A percentile compares a stretch with the other conserved stretches of the same genome.
These are phyloP conservation scores for Myriosclerotinia curreyana DNA, from an alignment of 2,329 filamentous ascomycete species.

Conservation along the genomic window DNA sequence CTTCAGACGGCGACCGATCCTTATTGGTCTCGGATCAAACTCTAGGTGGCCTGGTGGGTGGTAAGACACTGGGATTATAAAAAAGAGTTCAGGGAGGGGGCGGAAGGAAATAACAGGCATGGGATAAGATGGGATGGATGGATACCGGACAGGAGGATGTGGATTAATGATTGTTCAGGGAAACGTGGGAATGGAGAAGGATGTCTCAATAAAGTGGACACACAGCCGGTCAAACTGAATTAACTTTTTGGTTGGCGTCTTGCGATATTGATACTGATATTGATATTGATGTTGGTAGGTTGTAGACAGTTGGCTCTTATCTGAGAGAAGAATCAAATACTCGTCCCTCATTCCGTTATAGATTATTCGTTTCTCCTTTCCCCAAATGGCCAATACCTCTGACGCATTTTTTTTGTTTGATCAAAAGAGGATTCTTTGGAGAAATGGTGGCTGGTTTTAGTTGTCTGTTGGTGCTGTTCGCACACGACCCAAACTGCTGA, in stretches of 20 bases:
- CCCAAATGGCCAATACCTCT: background rate
- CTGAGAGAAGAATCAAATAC: background rate
- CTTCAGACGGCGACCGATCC: constrained; percentile 20
- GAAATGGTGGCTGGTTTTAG: constrained; percentile 18
- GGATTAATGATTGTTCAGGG: constrained; percentile 13
- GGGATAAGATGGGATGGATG: constrained; percentile 2
- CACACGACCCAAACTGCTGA: constrained; percentile 19
- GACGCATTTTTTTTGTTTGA: background rate
- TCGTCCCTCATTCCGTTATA: background rate
- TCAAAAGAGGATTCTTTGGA: constrained; percentile 4
- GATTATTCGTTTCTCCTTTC: background rate
- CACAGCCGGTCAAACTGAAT: background rate
- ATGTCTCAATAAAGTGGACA: constrained; percentile 2
- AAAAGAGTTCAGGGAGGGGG: constrained; percentile 2
- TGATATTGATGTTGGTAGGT: background rate
- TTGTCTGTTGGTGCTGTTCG: constrained; percentile 9
- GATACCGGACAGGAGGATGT: constrained; percentile 14
- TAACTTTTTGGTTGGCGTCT: background rate
- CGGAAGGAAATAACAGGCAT: constrained; percentile 5
- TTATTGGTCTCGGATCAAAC: constrained; percentile 12
- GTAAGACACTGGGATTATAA: constrained; percentile 9
- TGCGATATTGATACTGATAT: background rate
- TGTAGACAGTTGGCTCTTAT: constrained; percentile 4
- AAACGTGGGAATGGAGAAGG: constrained; percentile 19
- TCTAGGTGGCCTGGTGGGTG: constrained; percentile 7